Evolutionary conservation across 768 basidiomycete genomes (phyloP), one percentile per base, ranked within the genome.

Genomic region (Tubosaeta sp.): DNA sequence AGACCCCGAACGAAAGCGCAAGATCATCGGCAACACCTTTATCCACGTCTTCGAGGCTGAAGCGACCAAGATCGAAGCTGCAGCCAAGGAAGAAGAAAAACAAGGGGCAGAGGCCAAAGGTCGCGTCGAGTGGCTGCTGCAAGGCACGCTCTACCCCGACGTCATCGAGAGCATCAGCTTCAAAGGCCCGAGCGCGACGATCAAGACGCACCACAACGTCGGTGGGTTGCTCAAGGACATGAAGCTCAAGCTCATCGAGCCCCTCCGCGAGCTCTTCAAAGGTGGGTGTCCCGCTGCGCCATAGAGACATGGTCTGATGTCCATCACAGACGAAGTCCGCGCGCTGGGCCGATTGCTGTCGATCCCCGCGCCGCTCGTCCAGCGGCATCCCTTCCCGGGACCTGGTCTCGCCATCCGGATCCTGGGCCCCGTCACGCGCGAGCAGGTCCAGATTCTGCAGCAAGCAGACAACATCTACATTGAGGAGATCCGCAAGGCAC

Each of bases 191-290:
- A 92, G 89, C 58, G 97, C 97, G 35, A 98, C 95, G 10, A 99
- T 99, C 78, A 99, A 99, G 79, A 98, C 97, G 3, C 97, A 99
- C 69, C 97, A 98, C 70, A 99, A 99, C 59, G 97, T 98, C 59
- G 97, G 97, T 27, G 95, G 95, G 4, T 75, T 99, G 47, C 78
- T 97, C 55, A 90, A 88, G 66, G 88, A 98, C 72, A 99, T 98
- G 97, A 97, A 93, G 71, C 80, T 99, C 62, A 98, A 98, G 75
- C 79, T 99, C 46, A 98, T 99, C 59, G 97, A 99, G 73, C 97
- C 97, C 17, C 74, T 99, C 34, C 80, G 97, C 33, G 97, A 98
- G 74, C 78, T 99, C 16, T 99, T 99, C 84, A 98, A 99, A 77
- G 97, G 95, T 91, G 59, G 22, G 76, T 22, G 45, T 32, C 10